Base-by-base conservation (phyloP, 2,329 filamentous ascomycete species). In the Penicillium sp. region DNA sequence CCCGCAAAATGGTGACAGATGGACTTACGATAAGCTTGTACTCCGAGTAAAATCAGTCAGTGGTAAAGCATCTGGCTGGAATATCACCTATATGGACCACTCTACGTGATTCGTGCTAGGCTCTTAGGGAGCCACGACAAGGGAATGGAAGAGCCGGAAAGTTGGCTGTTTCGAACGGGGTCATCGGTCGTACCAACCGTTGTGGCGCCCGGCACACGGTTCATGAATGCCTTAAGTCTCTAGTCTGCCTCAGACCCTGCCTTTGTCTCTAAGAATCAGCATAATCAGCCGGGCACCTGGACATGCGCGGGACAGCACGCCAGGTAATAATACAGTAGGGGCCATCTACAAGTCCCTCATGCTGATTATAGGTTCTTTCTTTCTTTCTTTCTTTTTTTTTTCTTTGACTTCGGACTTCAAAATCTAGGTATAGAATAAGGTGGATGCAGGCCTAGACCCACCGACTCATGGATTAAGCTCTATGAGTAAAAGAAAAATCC, bases 91-190 rank as follows among this genome's bases (percentile, higher is more conserved):
- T 29, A 31, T 38, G 42, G 42, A 39, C 10, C 20, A 3, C 26
- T 22, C 34, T 38, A 44, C 42, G 34, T 22, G 20, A 28, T 39
- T 13, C 36, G 42, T 45, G 9, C 13, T 45, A 40, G 42, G 7
- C 36, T 40, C 27, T 5, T n/a, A 32, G 20, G 27, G 28, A 20
- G 6, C 31, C 2, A 4, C 5, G 31, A 1, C 22, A 40, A 28
- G 35, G 11, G 10, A 13, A 14, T 38, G 20, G 11, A 14, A 26
- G 35, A 20, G 20, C 35, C 35, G 14, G 14, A 5, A 18, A 11
- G 31, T 9, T 18, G 14, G 31, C 16, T 34, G 8, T 16, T 34
- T 6, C 18, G 31, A 34, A 3, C 14, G 8, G 31, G n/a, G 1
- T 9, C 14, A 18, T 18, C 31, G 31, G 31, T 11, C 4, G 4